Conservation (phyloP, 169 alveolate species). For the Plasmodium billcollinsi region DNA sequence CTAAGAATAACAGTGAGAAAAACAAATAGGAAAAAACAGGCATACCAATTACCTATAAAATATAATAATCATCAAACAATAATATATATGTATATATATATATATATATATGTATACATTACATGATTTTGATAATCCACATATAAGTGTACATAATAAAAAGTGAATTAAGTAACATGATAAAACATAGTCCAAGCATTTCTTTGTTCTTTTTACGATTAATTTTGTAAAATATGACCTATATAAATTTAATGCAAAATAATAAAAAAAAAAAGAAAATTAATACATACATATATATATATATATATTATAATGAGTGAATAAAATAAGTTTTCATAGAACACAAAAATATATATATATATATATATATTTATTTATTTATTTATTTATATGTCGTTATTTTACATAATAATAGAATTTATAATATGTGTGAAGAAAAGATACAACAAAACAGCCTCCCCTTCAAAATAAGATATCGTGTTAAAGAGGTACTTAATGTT, state of each 20-base stretch:
- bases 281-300: background rate
- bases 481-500: conserved; percentile 14
- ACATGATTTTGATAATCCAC: conserved; percentile 24
- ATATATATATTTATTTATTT: background rate
- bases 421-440: conserved; percentile 17
- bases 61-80: background rate
- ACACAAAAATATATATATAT: background rate
- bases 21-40: conserved; percentile 6
- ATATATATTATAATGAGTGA: too few species aligned
- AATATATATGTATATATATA: background rate
- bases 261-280: background rate
- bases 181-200: conserved; percentile 26
- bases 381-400: background rate
- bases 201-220: conserved; percentile 20
- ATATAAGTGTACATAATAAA: background rate
- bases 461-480: conserved; percentile 25
- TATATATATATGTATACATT: background rate
- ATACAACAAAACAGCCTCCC: conserved; percentile 21
- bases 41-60: conserved; percentile 26
- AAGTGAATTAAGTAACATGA: conserved; percentile 23
- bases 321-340: too few species aligned
- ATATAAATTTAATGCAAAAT: background rate
- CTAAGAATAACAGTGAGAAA: conserved; percentile 10
- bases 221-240: conserved; percentile 12
- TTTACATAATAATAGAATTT: conserved; percentile 25